Evolutionary conservation across 2,329 filamentous ascomycete genomes (phyloP).

Genomic region (Aspergillus vadensis): DNA sequence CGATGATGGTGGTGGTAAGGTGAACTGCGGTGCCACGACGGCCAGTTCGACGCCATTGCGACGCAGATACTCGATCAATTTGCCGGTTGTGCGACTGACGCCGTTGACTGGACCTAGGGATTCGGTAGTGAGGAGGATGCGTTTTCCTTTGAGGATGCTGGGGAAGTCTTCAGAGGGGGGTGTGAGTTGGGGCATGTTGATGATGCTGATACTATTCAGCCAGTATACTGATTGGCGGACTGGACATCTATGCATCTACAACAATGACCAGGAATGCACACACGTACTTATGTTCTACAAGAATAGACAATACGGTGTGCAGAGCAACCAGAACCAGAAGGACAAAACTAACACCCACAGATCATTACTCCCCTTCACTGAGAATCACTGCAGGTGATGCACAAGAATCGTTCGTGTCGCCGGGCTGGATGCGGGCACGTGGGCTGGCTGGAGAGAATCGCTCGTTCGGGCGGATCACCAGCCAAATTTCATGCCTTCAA

Average conservation of each 20-base stretch:
- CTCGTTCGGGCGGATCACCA: neutral
- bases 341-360: no score
- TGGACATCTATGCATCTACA: neutral
- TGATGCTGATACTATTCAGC: no score
- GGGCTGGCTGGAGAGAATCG: neutral
- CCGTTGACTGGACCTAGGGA: constrained; percentile 73
- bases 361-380: no score
- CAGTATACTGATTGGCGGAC: no score
- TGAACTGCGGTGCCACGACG: constrained; percentile 63
- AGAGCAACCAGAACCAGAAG: no score
- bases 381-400: no score
- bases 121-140: constrained; percentile 68
- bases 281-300: neutral
- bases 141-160: constrained; percentile 57
- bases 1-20: constrained; percentile 13
- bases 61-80: constrained; percentile 68
- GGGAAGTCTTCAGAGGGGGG: constrained; percentile 39
- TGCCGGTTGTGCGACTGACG: constrained; percentile 70
- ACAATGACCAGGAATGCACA: neutral
- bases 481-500: neutral
- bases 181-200: neutral
- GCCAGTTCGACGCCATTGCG: constrained; percentile 65
- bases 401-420: neutral
- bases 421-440: constrained; percentile 15
- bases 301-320: neutral